Percentiles rank a stretch among this genome's conserved stretches.
These are phyloP conservation scores for Suzukiozyma palmioleophila DNA, from an alignment of 1,139 yeast genomes.

Conservation along the genomic window DNA sequence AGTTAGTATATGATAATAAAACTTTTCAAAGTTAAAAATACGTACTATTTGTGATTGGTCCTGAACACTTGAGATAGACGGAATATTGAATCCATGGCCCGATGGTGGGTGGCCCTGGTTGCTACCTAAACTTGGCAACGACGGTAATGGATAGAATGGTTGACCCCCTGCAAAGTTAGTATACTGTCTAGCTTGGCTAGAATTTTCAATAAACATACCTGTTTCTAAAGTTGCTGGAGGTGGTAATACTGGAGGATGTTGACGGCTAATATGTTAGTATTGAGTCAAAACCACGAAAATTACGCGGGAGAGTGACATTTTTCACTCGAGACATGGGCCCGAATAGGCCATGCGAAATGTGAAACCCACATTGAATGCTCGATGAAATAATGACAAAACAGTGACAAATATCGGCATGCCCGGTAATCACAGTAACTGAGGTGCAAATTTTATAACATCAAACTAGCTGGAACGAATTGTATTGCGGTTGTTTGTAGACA, in stretches of 20 bases:
- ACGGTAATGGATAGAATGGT: conserved; percentile 48
- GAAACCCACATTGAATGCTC: not conserved
- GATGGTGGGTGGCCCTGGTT: conserved; percentile 33
- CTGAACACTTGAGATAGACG: conserved; percentile 37
- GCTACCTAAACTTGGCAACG: conserved; percentile 48
- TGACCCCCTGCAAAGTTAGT: conserved; percentile 33
- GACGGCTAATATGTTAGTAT: conserved; percentile 40
- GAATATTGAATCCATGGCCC: conserved; percentile 44
- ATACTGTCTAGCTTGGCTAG: not conserved
- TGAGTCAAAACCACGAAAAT: not conserved
- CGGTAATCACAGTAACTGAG: too few species aligned
- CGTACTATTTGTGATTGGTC: conserved; percentile 21
- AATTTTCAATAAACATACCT: conserved; percentile 27
- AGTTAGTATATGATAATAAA: conserved; percentile 2
- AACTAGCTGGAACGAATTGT: too few species aligned
- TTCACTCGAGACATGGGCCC: not conserved
- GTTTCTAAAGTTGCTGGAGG: conserved; percentile 53
- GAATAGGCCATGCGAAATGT: too few species aligned
- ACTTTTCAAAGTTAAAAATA: conserved; percentile 15
- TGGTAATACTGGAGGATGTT: conserved; percentile 51
- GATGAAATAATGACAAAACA: not conserved
- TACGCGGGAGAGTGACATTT: not conserved
- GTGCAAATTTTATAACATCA: too few species aligned
- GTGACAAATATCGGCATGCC: too few species aligned
- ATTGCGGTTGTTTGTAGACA: too few species aligned